Evolutionary conservation across 2,329 filamentous ascomycete genomes (phyloP).

Genomic region (Neonectria ditissima): DNA sequence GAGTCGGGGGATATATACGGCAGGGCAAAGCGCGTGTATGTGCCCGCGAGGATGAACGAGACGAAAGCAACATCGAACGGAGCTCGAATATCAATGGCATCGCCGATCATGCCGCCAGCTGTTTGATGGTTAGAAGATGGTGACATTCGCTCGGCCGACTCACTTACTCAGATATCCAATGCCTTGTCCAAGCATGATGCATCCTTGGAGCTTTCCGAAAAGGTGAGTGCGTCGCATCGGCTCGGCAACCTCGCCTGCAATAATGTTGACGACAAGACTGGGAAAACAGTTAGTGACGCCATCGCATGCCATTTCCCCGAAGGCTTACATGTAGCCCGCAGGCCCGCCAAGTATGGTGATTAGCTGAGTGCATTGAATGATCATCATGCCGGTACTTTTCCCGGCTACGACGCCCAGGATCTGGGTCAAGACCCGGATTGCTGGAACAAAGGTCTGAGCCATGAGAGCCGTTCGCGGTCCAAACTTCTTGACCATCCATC

Average conservation of each 20-base stretch:
- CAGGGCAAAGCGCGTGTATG: conserved; percentile 56
- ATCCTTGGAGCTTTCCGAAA: conserved; percentile 74
- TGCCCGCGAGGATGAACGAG: conserved; percentile 61
- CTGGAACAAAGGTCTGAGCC: conserved; percentile 73
- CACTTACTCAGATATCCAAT: conserved; percentile 69
- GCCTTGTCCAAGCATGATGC: conserved; percentile 74
- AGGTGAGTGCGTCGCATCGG: conserved; percentile 71
- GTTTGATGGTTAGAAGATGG: neutral
- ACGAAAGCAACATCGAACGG: conserved; percentile 74
- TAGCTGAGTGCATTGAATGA: conserved; percentile 75
- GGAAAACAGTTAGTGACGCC: neutral
- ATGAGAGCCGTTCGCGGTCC: conserved; percentile 73
- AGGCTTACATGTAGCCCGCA: conserved; percentile 69
- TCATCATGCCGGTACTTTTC: conserved; percentile 71
- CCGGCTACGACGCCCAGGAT: conserved; percentile 73
- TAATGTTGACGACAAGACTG: conserved; percentile 73
- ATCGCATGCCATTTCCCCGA: rapidly evolving
- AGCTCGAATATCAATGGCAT: conserved; percentile 70
- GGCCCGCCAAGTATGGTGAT: conserved; percentile 77
- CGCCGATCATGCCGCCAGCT: conserved; percentile 74
- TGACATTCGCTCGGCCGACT: rapidly evolving
- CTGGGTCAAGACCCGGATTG: conserved; percentile 72
- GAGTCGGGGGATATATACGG: conserved; percentile 64
- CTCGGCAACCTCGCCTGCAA: conserved; percentile 73
- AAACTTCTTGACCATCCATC: conserved; percentile 74